Base-by-base conservation (phyloP, 164 flowering plant genomes). In the Sextonia rubra region DNA sequence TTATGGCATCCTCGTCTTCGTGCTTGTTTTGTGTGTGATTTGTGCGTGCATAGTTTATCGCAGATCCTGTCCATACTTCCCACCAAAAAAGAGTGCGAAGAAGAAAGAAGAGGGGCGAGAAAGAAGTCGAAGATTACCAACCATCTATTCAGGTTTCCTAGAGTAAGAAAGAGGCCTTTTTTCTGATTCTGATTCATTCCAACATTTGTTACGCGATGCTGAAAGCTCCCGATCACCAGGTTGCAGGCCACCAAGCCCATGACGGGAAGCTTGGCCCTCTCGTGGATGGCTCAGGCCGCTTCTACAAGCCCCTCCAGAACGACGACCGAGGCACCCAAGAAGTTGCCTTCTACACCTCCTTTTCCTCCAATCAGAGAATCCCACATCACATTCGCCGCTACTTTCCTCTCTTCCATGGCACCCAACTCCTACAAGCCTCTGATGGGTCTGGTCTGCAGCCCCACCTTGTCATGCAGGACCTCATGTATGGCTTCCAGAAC, bases 241-340 rank as follows among this genome's bases (percentile, higher is more conserved):
- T 94, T 68, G 98, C 95, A 9, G 99, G 98, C 18, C 99, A 94
- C 80, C 79, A 71, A 65, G 97, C 98, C 20, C 24, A 63, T 32
- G 76, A 77, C 68, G 95, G 94, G 68, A 69, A 70, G 77, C 90
- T 88, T 26, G 99, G 98, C 4, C 98, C 98, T 0, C 86, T 94
- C 8, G 69, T 91, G 6, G 99, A 94, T 81, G 92, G 83, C 66
- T 83, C 87, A 12, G 99, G 99, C 26, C 90, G 79, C 30, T 94
- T 92, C 79, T 94, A 84, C 85, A 94, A 94, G 90, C 99, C 97
- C 65, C 91, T 92, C 23, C 97, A 90, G 73, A 81, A 71, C 62
- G 85, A 76, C 66, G 88, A 78, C 15, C 91, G 96, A 20, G 99
- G 99, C 25, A 72, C 90, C 22, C 77, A 72, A 3, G 98, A 94